phyloP scores from a whole-genome alignment of 768 basidiomycete genomes.

The Aureoboletus auriporus region DNA sequence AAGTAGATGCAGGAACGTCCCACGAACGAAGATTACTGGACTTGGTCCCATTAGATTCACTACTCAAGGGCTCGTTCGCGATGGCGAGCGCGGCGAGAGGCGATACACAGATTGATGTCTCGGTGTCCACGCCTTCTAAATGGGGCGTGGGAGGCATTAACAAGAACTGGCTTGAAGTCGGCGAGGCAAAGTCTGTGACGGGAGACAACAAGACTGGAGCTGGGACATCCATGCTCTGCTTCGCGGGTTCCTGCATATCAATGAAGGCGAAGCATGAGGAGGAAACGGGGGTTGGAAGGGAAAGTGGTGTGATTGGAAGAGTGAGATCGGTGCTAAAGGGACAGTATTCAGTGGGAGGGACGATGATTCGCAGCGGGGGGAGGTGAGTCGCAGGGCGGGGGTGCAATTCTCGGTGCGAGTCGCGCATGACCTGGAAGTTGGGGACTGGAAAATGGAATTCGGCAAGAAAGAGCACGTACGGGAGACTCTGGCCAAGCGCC shows the following conservation, averaged over 20 bases:
- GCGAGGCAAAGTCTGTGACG: slow-evolving; percentile 18
- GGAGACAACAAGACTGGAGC: slow-evolving; percentile 2
- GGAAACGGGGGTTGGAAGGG: slow-evolving; percentile 22
- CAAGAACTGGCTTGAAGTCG: slow-evolving; percentile 25
- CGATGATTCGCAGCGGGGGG: slow-evolving; percentile 26
- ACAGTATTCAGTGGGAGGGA: slow-evolving; percentile 32
- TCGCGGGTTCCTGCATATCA: slow-evolving; percentile 10
- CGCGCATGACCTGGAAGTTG: slow-evolving; percentile 15
- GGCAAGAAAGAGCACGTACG: slow-evolving; percentile 12
- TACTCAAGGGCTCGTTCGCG: slow-evolving; percentile 1
- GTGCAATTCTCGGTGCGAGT: slow-evolving; percentile 14
- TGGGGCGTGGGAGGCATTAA: slow-evolving; percentile 24
- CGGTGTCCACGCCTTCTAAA: slow-evolving; percentile 6
- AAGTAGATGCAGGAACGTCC: slow-evolving; percentile 21
- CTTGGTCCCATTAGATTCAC: slow-evolving; percentile 7
- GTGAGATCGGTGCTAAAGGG: slow-evolving; percentile 31
- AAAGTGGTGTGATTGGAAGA: slow-evolving; percentile 25
- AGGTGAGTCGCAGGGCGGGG: slow-evolving; percentile 10
- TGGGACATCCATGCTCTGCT: slow-evolving; percentile 5
- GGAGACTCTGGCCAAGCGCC: slow-evolving; percentile 23
- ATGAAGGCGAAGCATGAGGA: slow-evolving; percentile 27
- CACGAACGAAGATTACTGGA: slow-evolving; percentile 18
- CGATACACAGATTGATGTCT: slow-evolving; percentile 9
- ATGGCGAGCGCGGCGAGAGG: slow-evolving; percentile 8
- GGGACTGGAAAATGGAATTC: not conserved